These are phyloP conservation scores for Chaetomidium leptoderma DNA, from an alignment of 495 filamentous ascomycete species.

Conservation along the genomic window DNA sequence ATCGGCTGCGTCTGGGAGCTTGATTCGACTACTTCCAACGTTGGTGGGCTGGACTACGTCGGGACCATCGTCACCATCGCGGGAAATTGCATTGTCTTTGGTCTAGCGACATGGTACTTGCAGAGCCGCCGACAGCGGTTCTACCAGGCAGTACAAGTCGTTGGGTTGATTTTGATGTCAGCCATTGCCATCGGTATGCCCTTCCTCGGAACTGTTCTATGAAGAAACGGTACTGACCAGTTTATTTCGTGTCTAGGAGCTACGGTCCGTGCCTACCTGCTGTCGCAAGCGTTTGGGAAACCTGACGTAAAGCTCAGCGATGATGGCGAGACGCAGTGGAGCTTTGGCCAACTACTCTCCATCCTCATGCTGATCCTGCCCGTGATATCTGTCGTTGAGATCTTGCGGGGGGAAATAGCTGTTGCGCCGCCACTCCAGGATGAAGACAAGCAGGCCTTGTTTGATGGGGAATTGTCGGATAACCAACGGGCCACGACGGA, in stretches of 20 bases:
- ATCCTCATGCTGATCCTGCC: slow-evolving; percentile 52
- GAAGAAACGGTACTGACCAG: background rate
- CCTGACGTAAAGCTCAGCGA: slow-evolving; percentile 42
- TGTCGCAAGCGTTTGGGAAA: slow-evolving; percentile 50
- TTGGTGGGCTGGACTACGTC: slow-evolving; percentile 41
- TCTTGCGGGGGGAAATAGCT: slow-evolving; percentile 49
- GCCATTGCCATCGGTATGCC: slow-evolving; percentile 40
- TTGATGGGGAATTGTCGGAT: slow-evolving; percentile 22
- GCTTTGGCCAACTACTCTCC: slow-evolving; percentile 54
- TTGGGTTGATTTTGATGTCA: slow-evolving; percentile 45
- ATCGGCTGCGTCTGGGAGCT: slow-evolving; percentile 51
- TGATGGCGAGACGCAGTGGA: slow-evolving; percentile 51
- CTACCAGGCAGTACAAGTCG: slow-evolving; percentile 44
- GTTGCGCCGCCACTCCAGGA: slow-evolving; percentile 38
- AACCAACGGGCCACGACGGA: background rate
- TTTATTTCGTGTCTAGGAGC: slow-evolving; percentile 29
- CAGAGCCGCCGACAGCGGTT: slow-evolving; percentile 45
- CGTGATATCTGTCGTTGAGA: slow-evolving; percentile 51
- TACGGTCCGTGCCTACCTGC: slow-evolving; percentile 45
- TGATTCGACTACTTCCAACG: slow-evolving; percentile 13
- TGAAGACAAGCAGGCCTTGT: slow-evolving; percentile 20
- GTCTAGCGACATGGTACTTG: slow-evolving; percentile 52
- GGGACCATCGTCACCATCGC: slow-evolving; percentile 52
- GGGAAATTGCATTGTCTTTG: slow-evolving; percentile 49
- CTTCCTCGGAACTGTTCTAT: background rate